Evolutionary conservation across 106 monocot genomes (phyloP).

Genomic region (Dendrobium chrysotoxum): DNA sequence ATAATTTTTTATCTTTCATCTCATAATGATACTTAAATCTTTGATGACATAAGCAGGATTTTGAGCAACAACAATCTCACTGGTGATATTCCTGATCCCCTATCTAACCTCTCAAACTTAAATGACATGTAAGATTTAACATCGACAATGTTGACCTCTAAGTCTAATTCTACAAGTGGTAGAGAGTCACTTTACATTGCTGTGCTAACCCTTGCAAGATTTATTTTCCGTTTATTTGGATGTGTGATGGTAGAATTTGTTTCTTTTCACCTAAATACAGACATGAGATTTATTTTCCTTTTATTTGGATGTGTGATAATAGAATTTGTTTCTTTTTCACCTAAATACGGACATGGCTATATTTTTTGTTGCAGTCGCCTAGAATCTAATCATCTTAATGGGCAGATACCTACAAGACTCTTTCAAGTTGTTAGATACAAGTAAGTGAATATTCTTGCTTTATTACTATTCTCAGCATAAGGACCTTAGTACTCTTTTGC

Average conservation of each 20-base stretch:
- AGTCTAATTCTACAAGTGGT: neutral
- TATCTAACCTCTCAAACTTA: conserved; percentile 54
- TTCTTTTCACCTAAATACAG: too few species aligned
- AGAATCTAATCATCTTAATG: conserved; percentile 61
- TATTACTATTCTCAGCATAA: neutral
- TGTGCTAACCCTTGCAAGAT: neutral
- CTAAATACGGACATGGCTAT: too few species aligned
- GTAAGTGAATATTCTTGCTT: conserved; percentile 24
- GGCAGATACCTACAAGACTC: conserved; percentile 54
- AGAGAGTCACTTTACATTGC: neutral
- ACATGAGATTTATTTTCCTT: neutral
- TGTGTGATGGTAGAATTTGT: neutral
- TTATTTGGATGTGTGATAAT: neutral
- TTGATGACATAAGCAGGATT: conserved; percentile 38
- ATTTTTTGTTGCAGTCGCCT: conserved; percentile 41
- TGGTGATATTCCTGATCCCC: conserved; percentile 70
- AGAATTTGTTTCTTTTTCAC: neutral
- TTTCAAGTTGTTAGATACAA: conserved; percentile 68
- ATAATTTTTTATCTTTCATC: neutral
- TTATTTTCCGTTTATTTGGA: neutral
- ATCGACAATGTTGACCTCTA: neutral
- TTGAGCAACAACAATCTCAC: conserved; percentile 69
- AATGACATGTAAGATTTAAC: conserved; percentile 55
- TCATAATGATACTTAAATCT: conserved; percentile 2
- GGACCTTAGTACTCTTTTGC: neutral